These are phyloP conservation scores for Hansenula lynferdii DNA, from an alignment of 1,139 yeast genomes.

Conservation along the genomic window DNA sequence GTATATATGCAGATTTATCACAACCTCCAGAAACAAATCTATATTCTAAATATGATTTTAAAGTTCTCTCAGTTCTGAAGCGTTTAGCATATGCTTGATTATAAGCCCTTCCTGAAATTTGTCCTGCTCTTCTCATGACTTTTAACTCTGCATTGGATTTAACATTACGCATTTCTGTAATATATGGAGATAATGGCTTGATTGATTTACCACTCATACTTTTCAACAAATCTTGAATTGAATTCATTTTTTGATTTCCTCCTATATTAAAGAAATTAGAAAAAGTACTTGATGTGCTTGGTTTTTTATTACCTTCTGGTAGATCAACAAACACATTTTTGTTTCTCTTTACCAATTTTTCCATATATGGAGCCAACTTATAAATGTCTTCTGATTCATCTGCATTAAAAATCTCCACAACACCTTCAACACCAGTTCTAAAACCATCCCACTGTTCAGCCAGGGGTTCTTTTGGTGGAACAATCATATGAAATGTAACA, in stretches of 20 bases:
- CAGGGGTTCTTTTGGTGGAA: constrained; percentile 74
- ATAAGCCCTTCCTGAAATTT: constrained; percentile 76
- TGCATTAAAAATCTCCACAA: constrained; percentile 78
- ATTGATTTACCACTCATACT: constrained; percentile 30
- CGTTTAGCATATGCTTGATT: constrained; percentile 73
- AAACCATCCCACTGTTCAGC: constrained; percentile 95
- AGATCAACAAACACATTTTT: constrained; percentile 47
- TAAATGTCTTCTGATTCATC: constrained; percentile 60
- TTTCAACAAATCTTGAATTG: constrained; percentile 22
- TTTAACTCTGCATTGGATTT: constrained; percentile 75
- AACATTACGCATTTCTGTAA: constrained; percentile 57
- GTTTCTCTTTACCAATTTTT: constrained; percentile 41
- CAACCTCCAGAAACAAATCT: constrained; percentile 84
- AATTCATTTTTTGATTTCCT: constrained; percentile 20
- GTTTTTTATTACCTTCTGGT: constrained; percentile 15
- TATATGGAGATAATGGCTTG: constrained; percentile 39
- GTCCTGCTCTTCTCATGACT: constrained; percentile 79
- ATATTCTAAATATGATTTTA: constrained; percentile 80
- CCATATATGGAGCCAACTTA: constrained; percentile 37
- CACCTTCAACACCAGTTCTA: constrained; percentile 84
- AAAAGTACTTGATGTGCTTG: constrained; percentile 13
- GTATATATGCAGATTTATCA: constrained; percentile 84
- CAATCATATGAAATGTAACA: constrained; percentile 68
- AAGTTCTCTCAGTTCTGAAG: constrained; percentile 66
- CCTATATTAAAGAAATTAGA: constrained; percentile 19